These are phyloP conservation scores for Candida andamanensis DNA, from an alignment of 805 yeast species.

Conservation along the genomic window DNA sequence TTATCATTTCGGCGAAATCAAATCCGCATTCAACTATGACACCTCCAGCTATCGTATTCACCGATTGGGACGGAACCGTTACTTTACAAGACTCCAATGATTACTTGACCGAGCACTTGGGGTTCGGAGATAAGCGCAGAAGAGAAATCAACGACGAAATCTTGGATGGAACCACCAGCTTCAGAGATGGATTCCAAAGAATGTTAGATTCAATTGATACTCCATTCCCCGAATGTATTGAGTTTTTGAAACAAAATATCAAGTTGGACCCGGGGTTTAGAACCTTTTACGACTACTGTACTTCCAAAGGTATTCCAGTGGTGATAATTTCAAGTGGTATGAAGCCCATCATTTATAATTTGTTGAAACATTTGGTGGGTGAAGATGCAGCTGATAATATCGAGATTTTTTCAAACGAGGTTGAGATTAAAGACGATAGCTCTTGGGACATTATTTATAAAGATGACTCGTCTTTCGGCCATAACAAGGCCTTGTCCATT, in stretches of 20 bases:
- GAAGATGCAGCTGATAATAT: constrained; percentile 65
- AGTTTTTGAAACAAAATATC: constrained; percentile 57
- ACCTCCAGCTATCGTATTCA: constrained; percentile 73
- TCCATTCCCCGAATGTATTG: constrained; percentile 81
- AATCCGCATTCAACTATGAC: no score
- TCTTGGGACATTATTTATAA: constrained; percentile 84
- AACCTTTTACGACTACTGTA: constrained; percentile 76
- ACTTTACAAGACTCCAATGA: constrained; percentile 95
- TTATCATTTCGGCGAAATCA: no score
- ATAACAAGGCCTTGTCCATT: constrained; percentile 86
- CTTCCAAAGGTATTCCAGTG: constrained; percentile 66
- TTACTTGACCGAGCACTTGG: constrained; percentile 79
- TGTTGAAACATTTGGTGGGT: constrained; percentile 72
- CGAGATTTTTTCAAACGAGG: constrained; percentile 79
- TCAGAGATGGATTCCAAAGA: constrained; percentile 75
- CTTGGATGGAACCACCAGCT: constrained; percentile 59
- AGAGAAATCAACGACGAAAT: constrained; percentile 65
- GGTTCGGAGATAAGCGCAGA: constrained; percentile 74
- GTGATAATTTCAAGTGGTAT: constrained; percentile 90
- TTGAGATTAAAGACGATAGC: constrained; percentile 40
- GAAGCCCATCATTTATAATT: constrained; percentile 82
- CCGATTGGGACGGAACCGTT: constrained; percentile 98
- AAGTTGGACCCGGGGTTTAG: constrained; percentile 88
- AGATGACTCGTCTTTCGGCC: constrained; percentile 88
- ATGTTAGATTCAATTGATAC: constrained; percentile 78